Evolutionary conservation across 768 basidiomycete genomes (phyloP), one percentile per base, ranked within the genome.

Genomic region (Rubroboletus satanas): DNA sequence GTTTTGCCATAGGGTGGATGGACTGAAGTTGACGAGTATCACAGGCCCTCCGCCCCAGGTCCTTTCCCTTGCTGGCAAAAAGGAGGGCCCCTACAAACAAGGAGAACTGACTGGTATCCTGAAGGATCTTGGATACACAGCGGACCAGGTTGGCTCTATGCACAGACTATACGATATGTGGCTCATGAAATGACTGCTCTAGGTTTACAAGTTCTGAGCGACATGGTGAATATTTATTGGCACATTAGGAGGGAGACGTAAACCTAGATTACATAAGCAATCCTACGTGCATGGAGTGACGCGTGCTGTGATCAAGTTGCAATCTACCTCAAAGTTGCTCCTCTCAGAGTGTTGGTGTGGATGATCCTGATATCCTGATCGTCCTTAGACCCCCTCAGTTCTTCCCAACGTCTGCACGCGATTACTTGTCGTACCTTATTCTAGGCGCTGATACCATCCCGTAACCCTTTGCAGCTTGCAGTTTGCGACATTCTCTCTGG

Each of bases 1-100:
- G 17, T 33, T 8, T n/a, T 38, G 3, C 44, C 26, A 2, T 17
- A 5, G 3, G 12, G 5, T 11, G 26, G 33, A 35, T 48, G 9
- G 32, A 18, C n/a, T 32, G 23, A 29, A 23, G 18, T n/a, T 49
- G 54, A 60, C 54, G 44, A 23, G 14, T 18, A 15, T 15, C 29
- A 44, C 58, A 58, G 88, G 91, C 7, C 92, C 92, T 12, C 96
- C 94, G 12, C 82, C 81, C 5, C 94, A 97, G 70, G 88, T 98
- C n/a, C 79, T 79, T n/a, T 82, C 92, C 2, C 62, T 98, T 55
- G 84, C 90, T 49, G 97, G 97, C 17, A 83, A 88, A 70, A 98
- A 98, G 75, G 86, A 83, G 5, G 91, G 92, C 7, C 26, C 26
- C 26, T 83, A 80, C 77, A 84, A 90, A 72, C 94, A 97, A 71